Percentiles rank a stretch among this genome's conserved stretches.
These are phyloP conservation scores for Orobanche coerulescens DNA, from an alignment of 257 asterid species.

Conservation along the genomic window DNA sequence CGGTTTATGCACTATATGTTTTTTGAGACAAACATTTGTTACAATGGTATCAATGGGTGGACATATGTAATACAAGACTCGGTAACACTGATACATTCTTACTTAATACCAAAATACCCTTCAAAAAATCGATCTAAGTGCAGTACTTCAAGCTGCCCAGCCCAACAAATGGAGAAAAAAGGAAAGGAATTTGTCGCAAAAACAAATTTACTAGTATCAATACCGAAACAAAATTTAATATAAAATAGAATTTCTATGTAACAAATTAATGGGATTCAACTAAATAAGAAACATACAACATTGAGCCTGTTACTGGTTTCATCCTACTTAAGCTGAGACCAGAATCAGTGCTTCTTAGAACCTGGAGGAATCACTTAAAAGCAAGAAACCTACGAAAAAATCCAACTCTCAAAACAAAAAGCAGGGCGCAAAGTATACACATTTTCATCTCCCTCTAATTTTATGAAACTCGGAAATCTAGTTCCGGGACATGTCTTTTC, in stretches of 20 bases:
- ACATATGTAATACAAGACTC: no score
- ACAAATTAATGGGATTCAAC: constrained; percentile 22
- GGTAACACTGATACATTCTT: no score
- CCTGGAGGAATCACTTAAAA: constrained; percentile 23
- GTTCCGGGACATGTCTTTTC: background rate
- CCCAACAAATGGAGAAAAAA: no score
- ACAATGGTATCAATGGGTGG: no score
- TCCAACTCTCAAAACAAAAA: constrained; percentile 27
- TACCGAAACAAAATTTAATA: constrained; percentile 36
- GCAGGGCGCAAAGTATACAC: constrained; percentile 28
- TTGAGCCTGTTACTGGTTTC: constrained; percentile 16
- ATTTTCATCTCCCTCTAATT: constrained; percentile 14
- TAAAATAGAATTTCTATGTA: constrained; percentile 43
- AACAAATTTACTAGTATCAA: background rate
- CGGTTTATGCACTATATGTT: no score
- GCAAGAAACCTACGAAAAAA: constrained; percentile 24
- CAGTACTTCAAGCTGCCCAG: no score
- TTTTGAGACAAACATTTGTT: no score
- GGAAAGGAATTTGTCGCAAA: no score
- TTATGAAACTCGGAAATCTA: constrained; percentile 14
- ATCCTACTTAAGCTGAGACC: constrained; percentile 1
- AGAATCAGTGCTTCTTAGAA: no score
- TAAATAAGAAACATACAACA: constrained; percentile 46
- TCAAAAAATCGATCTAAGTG: no score
- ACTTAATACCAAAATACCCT: no score